Conservation (phyloP, 2,329 filamentous ascomycete species). For the Basipetospora chlamydospora region DNA sequence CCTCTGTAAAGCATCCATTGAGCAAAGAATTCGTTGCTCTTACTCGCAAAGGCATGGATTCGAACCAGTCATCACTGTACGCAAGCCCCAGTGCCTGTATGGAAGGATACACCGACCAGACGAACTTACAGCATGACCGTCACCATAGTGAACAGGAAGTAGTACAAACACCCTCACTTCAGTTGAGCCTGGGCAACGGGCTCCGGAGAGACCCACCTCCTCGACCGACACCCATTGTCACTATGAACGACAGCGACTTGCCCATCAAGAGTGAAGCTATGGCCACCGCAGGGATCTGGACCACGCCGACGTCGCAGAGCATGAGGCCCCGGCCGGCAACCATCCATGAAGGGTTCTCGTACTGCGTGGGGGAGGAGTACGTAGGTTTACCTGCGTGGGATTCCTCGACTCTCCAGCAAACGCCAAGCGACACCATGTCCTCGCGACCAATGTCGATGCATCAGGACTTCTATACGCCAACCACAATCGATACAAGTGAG, state of each 20-base stretch:
- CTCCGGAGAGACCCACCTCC: slow-evolving; percentile 29
- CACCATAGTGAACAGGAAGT: slow-evolving; percentile 11
- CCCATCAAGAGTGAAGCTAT: slow-evolving; percentile 31
- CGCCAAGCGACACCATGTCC: slow-evolving; percentile 35
- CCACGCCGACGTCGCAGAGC: slow-evolving; percentile 36
- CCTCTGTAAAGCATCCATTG: slow-evolving; percentile 6
- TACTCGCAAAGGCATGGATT: slow-evolving; percentile 27
- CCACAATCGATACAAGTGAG: slow-evolving; percentile 35
- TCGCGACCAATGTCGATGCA: slow-evolving; percentile 41
- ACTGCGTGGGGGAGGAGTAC: slow-evolving; percentile 39
- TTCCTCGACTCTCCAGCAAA: slow-evolving; percentile 34
- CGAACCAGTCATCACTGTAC: slow-evolving; percentile 38
- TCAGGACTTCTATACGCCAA: slow-evolving; percentile 36
- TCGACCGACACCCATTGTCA: slow-evolving; percentile 26
- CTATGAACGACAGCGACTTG: slow-evolving; percentile 38
- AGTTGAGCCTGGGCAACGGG: slow-evolving; percentile 22
- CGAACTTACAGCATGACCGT: no score
- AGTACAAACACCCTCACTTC: slow-evolving; percentile 22
- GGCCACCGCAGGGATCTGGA: slow-evolving; percentile 33
- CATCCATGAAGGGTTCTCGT: slow-evolving; percentile 47
- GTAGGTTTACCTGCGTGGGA: slow-evolving; percentile 42
- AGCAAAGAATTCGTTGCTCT: background rate
- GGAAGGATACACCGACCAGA: slow-evolving; percentile 5
- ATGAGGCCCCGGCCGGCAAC: slow-evolving; percentile 40
- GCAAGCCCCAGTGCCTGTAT: slow-evolving; percentile 16